phyloP scores from a whole-genome alignment of 2,329 filamentous ascomycete species.

The Cladosporium sp. region DNA sequence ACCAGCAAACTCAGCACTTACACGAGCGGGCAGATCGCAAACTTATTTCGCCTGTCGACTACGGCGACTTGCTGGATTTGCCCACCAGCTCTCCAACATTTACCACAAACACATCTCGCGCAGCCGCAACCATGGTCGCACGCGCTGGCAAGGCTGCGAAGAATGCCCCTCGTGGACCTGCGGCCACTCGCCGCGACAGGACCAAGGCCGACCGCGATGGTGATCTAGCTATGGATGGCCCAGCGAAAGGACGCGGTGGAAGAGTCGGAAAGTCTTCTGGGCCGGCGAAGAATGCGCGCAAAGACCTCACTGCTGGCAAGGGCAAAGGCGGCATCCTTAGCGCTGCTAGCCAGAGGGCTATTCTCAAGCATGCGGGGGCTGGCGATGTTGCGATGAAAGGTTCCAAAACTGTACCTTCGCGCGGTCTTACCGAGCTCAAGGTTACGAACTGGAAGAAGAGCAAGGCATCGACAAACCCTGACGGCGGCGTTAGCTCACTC shows the following conservation, averaged over 20 bases:
- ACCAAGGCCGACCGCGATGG: constrained; percentile 57
- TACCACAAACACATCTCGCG: neutral
- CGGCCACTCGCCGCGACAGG: constrained; percentile 23
- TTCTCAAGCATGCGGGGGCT: constrained; percentile 35
- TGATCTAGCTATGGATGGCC: constrained; percentile 61
- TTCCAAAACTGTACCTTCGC: constrained; percentile 20
- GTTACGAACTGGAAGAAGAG: constrained; percentile 46
- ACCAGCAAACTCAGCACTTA: neutral
- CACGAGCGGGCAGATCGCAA: constrained; percentile 1
- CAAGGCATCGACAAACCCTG: constrained; percentile 38
- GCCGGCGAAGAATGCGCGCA: constrained; percentile 10
- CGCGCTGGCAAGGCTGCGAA: constrained; percentile 22
- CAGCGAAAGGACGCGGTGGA: constrained; percentile 37
- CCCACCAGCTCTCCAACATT: neutral
- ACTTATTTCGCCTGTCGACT: neutral
- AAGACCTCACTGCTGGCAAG: constrained; percentile 25
- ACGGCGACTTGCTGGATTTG: constrained; percentile 11
- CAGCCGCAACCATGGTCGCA: constrained; percentile 24
- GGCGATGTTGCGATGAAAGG: constrained; percentile 35
- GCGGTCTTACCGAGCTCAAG: constrained; percentile 39
- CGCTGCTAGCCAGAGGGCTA: constrained; percentile 33
- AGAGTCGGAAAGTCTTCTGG: constrained; percentile 31
- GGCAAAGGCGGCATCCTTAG: constrained; percentile 25
- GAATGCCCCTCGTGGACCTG: constrained; percentile 27
- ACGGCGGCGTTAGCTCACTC: constrained; percentile 41